Base-by-base conservation (phyloP, 495 filamentous ascomycete genomes). In the Peziza echinospora region DNA sequence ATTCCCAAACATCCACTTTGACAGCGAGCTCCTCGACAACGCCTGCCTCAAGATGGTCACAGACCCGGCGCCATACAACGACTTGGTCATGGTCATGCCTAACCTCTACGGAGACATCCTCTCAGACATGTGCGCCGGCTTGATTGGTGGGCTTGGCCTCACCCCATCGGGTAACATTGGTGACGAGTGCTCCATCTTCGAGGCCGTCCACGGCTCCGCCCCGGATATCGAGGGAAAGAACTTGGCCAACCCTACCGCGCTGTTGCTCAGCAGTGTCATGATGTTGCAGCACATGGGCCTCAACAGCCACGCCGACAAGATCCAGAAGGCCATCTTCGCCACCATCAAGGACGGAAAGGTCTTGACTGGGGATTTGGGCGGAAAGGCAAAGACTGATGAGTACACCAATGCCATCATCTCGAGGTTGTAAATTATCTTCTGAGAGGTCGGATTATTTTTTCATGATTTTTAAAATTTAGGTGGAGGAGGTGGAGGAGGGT, bases 31-130 rank as follows among this genome's bases (percentile, higher is more conserved):
- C 51, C 76, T 97, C 53, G 89, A 97, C 74, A 97, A 97, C 71
- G 84, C 87, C 49, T 97, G 91, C 75, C 67, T 97, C 55, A 93
- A 93, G 72, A 92, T 94, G 67, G 82, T 86, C 48, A 91, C 85
- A 52, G 85, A 93, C 70, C 85, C 84, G 21, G 67, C 74, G 45
- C 84, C 86, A 11, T 97, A 97, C 73, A 92, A 85, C 69, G 89
- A 96, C 75, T 93, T 93, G 71, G 89, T 97, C 46, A 77, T 97
- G 48, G 89, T 97, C 63, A 96, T 96, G 91, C 91, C 89, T 63
- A 97, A 97, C 69, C 69, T 97, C 53, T 96, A 97, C 69, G 89
- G 89, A 64, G 89, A 97, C 65, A 97, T 97, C 73, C 75, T 97
- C 51, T 96, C 89, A 56, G 89, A 97, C 65, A 91, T 97, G 83